Evolutionary conservation across 2,329 filamentous ascomycete genomes (phyloP), one percentile per base, ranked within the genome.

Genomic region (Metarhizium album): DNA sequence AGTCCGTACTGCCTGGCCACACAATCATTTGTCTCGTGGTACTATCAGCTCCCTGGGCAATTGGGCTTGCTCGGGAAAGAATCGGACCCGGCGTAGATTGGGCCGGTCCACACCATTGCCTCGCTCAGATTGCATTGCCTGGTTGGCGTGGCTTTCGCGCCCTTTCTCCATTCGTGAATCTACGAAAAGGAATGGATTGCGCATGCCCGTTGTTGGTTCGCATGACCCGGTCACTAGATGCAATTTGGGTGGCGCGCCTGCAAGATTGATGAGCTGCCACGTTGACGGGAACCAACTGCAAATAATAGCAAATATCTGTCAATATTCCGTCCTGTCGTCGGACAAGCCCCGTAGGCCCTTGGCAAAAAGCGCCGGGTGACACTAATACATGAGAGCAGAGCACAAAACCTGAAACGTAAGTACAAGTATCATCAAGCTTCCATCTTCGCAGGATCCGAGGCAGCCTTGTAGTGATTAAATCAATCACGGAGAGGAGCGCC

Each of bases 71-170:
- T 27, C 43, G 43, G 48, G 48, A 50, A 42, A 50, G 16, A 22
- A 11, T 9, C 23, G 35, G 29, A 5, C 4, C 16, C 40, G 49
- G 43, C 11, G 18, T 40, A 47, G 35, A 22, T 27, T 27, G 47
- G 31, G 49, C 49, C 37, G 45, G 27, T 13, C 49, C 49, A 43
- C 49, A 35, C 43, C 49, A 35, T 47, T 33, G 16, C 13, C 27
- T 33, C 31, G 13, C 38, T 45, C 14, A 40, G 45, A 5, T 13
- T 35, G 47, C 38, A 43, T 31, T 22, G 14, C 27, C 20, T 16
- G 9, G 38, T 20, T 49, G 35, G 45, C 45, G 22, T 51, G 49
- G 45, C 29, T 45, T 46, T 29, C 27, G 16, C n/a, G n/a, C 38
- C 38, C 38, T 33, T 43, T 48, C 35, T 38, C 45, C 11, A 38